Conservation (phyloP, 2,329 filamentous ascomycete genomes). For the Pseudomassariella vexata region DNA sequence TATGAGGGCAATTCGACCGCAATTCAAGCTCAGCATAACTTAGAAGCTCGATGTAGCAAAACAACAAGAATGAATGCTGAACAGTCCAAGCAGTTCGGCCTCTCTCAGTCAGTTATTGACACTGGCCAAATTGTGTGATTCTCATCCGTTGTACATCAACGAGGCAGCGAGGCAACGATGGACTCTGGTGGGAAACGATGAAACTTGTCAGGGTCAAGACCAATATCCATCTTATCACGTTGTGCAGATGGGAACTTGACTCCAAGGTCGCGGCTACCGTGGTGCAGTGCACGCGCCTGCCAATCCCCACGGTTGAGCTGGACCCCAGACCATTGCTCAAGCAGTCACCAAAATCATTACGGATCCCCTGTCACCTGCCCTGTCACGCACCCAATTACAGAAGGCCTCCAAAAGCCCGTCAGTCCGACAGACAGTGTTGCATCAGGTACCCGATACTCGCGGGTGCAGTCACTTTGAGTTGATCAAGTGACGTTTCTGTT, state of each 20-base stretch:
- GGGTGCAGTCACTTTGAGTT: not conserved
- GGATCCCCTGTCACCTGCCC: too few relatives aligned
- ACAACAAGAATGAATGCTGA: too few relatives aligned
- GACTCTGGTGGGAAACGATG: conserved; percentile 6
- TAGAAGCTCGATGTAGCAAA: not conserved
- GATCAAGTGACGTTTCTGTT: conserved; percentile 7
- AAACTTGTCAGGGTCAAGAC: conserved; percentile 4
- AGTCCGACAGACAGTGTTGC: conserved; percentile 1
- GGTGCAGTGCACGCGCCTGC: not conserved
- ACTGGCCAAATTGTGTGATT: not conserved
- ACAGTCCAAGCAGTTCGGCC: not conserved
- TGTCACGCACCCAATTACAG: too few relatives aligned
- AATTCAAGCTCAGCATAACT: not conserved
- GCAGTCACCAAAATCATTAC: too few relatives aligned
- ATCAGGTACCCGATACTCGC: conserved; percentile 2
- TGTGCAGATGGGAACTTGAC: not conserved
- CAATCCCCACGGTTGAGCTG: conserved; percentile 1
- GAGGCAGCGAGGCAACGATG: conserved; percentile 4
- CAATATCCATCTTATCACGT: not conserved
- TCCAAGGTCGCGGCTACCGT: conserved; percentile 1
- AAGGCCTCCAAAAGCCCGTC: too few relatives aligned
- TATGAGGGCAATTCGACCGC: not conserved
- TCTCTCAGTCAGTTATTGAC: not conserved
- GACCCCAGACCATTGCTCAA: not conserved
- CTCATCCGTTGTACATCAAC: too few relatives aligned